Conservation (phyloP, 768 basidiomycete genomes). For the Obba rivulosa region DNA sequence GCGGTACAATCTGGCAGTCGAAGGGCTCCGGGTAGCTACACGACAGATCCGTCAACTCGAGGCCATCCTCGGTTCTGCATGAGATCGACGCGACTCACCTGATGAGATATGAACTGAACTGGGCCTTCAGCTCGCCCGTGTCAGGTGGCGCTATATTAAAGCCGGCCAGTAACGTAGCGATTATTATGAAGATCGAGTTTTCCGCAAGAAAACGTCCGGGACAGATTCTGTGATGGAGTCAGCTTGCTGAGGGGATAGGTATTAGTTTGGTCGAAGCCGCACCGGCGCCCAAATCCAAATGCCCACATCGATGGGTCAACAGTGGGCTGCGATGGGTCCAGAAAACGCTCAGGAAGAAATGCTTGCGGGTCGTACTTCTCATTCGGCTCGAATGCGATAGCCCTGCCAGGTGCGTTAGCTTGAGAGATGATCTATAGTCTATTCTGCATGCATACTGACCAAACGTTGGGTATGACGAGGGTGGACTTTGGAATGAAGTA, state of each 20-base stretch:
- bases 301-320: conserved; percentile 3
- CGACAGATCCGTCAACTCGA: no score
- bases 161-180: conserved; percentile 5
- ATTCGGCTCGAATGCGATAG: conserved; percentile 6
- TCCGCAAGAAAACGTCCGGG: conserved; percentile 11
- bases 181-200: conserved; percentile 13
- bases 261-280: background rate
- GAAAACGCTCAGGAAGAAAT: conserved; percentile 18
- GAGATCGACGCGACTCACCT: conserved; percentile 1
- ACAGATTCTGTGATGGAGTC: conserved; percentile 2
- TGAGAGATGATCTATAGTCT: no score
- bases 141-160: conserved; percentile 8
- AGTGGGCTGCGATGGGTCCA: background rate
- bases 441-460: no score
- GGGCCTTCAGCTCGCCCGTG: background rate
- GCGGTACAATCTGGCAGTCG: conserved; percentile 7
- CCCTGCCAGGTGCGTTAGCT: no score
- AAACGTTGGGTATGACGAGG: conserved; percentile 17
- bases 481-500: conserved; percentile 22
- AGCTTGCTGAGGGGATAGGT: no score
- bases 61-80: background rate
- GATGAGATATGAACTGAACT: conserved; percentile 4
- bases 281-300: conserved; percentile 14
- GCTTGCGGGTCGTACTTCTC: conserved; percentile 8
- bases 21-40: conserved; percentile 5